Evolutionary conservation across 2,329 filamentous ascomycete species (phyloP).

Genomic region (Fusarium multiceps): DNA sequence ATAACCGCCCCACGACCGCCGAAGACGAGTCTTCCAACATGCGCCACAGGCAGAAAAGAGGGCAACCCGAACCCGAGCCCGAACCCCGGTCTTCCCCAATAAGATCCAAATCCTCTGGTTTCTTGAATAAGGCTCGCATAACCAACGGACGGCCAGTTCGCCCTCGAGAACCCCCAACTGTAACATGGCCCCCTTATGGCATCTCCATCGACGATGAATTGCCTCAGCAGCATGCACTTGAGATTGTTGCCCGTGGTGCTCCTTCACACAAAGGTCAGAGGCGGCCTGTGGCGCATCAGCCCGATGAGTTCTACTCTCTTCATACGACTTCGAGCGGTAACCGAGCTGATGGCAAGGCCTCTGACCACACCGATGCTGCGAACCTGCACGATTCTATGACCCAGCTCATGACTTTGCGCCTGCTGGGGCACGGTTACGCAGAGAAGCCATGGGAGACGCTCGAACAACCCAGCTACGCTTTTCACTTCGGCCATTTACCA

Average conservation of each 20-base stretch:
- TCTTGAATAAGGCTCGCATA: constrained; percentile 29
- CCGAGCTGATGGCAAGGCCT: constrained; percentile 52
- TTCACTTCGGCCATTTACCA: constrained; percentile 72
- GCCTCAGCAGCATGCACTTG: constrained; percentile 64
- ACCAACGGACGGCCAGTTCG: constrained; percentile 37
- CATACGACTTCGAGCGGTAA: constrained; percentile 63
- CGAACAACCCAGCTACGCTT: constrained; percentile 78
- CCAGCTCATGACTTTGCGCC: constrained; percentile 67
- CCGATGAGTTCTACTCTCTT: constrained; percentile 66
- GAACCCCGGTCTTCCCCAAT: constrained; percentile 30
- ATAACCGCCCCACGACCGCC: constrained; percentile 30
- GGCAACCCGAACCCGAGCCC: constrained; percentile 49
- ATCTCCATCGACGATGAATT: constrained; percentile 62
- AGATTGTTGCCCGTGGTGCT: constrained; percentile 68
- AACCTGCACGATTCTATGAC: constrained; percentile 67
- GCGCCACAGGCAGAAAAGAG: constrained; percentile 57
- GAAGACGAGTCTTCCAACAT: constrained; percentile 41
- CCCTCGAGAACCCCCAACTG: constrained; percentile 53
- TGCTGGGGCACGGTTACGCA: constrained; percentile 57
- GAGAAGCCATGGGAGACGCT: constrained; percentile 74
- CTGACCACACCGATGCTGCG: constrained; percentile 58
- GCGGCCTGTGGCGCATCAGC: constrained; percentile 64
- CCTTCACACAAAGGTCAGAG: constrained; percentile 67
- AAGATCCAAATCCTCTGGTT: constrained; percentile 31
- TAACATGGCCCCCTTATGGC: constrained; percentile 67